These are phyloP conservation scores for Candida awuae DNA, from an alignment of 805 yeast species.

Conservation along the genomic window DNA sequence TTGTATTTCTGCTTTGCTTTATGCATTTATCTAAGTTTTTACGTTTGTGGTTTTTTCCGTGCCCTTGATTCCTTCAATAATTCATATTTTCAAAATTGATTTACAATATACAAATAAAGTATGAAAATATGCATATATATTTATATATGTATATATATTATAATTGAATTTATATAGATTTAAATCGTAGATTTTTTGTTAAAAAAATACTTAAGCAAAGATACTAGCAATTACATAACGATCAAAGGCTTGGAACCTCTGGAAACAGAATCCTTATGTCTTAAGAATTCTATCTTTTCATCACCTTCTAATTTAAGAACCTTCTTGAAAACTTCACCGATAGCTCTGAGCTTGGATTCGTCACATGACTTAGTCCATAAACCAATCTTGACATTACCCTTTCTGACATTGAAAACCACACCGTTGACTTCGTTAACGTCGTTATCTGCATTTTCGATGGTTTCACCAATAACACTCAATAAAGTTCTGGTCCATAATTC, in stretches of 20 bases:
- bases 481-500: constrained; percentile 89
- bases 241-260: constrained; percentile 25
- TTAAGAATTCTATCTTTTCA: constrained; percentile 72
- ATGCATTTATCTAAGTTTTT: too few species aligned
- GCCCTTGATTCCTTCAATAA: too few species aligned
- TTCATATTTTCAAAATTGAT: too few species aligned
- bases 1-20: too few species aligned
- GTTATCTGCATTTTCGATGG: constrained; percentile 66
- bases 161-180: too few species aligned
- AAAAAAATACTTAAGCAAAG: background rate
- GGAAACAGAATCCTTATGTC: constrained; percentile 45
- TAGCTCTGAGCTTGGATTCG: constrained; percentile 52
- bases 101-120: too few species aligned
- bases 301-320: constrained; percentile 67
- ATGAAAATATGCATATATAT: too few species aligned
- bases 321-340: constrained; percentile 83
- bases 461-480: constrained; percentile 89
- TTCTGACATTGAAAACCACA: constrained; percentile 83
- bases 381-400: constrained; percentile 73
- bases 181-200: too few species aligned
- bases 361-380: constrained; percentile 87
- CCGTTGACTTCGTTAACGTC: constrained; percentile 87
- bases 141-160: too few species aligned
- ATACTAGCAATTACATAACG: constrained; percentile 12
- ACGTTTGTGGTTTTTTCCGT: too few species aligned